phyloP scores from a whole-genome alignment of 371 early-diverging fungal species.

The Vairimorpha apis region DNA sequence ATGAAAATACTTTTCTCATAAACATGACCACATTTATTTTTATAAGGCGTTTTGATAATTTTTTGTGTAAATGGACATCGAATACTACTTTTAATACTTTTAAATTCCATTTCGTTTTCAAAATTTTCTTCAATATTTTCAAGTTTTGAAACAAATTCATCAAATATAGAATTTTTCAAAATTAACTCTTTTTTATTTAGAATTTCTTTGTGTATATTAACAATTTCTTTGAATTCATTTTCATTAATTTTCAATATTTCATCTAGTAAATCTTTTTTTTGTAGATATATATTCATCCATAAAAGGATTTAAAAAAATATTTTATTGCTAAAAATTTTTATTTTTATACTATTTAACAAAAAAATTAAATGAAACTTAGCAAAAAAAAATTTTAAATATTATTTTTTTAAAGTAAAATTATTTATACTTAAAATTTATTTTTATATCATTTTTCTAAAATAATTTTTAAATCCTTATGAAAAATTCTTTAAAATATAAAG shows the following conservation, averaged over 20 bases:
- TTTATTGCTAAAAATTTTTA: too few relatives aligned
- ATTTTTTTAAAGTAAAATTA: too few relatives aligned
- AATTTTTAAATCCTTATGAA: too few relatives aligned
- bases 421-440: too few relatives aligned
- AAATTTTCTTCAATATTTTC: not conserved
- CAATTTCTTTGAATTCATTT: not conserved
- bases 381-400: too few relatives aligned
- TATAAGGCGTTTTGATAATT: conserved; percentile 46
- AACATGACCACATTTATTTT: conserved; percentile 60
- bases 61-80: conserved; percentile 59
- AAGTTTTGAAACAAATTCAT: not conserved
- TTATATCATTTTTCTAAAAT: too few relatives aligned
- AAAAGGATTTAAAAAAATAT: too few relatives aligned
- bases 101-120: conserved; percentile 1
- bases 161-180: not conserved
- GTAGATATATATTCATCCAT: conserved; percentile 9
- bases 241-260: not conserved
- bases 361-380: too few relatives aligned
- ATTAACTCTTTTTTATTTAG: conserved; percentile 5
- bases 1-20: conserved; percentile 48
- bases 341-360: too few relatives aligned
- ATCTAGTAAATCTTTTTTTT: conserved; percentile 10
- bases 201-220: conserved; percentile 28
- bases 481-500: too few relatives aligned
- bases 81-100: conserved; percentile 4